Conservation (phyloP, 2,329 filamentous ascomycete species). For the Aspergillus aculeatinus region DNA sequence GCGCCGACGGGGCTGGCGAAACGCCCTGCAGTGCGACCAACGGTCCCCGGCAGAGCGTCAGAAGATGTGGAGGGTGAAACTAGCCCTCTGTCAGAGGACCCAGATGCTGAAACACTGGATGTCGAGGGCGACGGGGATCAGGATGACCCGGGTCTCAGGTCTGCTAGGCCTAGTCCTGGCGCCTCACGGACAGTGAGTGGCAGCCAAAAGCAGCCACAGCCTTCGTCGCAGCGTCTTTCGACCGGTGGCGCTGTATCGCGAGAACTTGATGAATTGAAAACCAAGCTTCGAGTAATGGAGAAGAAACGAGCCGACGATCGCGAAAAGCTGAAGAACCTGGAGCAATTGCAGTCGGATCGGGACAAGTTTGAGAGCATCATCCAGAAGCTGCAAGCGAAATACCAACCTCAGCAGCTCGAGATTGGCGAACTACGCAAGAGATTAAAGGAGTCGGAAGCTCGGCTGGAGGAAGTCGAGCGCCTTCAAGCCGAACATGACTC, state of each 20-base stretch:
- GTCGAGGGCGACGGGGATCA: slow-evolving; percentile 25
- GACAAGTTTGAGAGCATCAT: slow-evolving; percentile 71
- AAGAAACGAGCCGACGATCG: slow-evolving; percentile 82
- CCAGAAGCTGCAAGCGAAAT: slow-evolving; percentile 86
- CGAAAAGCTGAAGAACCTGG: slow-evolving; percentile 76
- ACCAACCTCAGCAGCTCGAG: slow-evolving; percentile 80
- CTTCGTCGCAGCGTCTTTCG: slow-evolving; percentile 43
- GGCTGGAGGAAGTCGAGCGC: slow-evolving; percentile 67
- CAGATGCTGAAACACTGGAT: slow-evolving; percentile 28
- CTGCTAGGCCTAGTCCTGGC: slow-evolving; percentile 25
- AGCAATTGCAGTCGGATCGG: slow-evolving; percentile 65
- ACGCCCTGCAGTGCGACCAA: slow-evolving; percentile 35
- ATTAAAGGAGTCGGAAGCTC: slow-evolving; percentile 71
- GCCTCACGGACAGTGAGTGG: slow-evolving; percentile 24
- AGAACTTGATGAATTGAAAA: slow-evolving; percentile 83
- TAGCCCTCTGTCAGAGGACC: slow-evolving; percentile 31
- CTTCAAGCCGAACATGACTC: slow-evolving; percentile 82
- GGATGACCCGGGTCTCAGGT: slow-evolving; percentile 22
- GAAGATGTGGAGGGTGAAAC: slow-evolving; percentile 28
- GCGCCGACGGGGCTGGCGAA: slow-evolving; percentile 28
- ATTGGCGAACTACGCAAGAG: slow-evolving; percentile 72
- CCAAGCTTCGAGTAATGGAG: slow-evolving; percentile 82
- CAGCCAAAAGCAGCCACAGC: slow-evolving; percentile 30
- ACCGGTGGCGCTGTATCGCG: slow-evolving; percentile 54
- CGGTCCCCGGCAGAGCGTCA: slow-evolving; percentile 25